Base-by-base conservation (phyloP, 139 green algal species). In the Chlorella ohadii region DNA sequence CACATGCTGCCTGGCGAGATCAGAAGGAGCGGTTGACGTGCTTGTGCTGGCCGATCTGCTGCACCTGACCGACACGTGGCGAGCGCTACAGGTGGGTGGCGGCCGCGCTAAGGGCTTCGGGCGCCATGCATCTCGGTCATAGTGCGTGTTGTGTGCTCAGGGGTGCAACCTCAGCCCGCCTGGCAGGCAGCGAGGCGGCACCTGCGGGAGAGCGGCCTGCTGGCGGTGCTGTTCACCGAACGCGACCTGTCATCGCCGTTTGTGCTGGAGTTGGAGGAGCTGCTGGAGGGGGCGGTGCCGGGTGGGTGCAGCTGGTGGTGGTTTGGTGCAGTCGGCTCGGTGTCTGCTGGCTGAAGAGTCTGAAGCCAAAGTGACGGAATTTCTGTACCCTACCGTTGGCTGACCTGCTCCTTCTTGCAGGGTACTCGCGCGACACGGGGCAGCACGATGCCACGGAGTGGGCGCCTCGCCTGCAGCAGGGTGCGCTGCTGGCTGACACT, bases 21-120 rank as follows among this genome's bases (percentile, higher is more conserved):
- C 15, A 22, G n/a, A 72, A 16, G 44, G 34, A 9, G 33, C 75
- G 16, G 73, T 55, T 0, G 73, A 79, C 55, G 47, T 44, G 4
- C 4, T 66, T 31, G 73, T 81, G 34, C 38, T 59, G 70, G 75
- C 75, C 20, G 76, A 82, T 27, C 19, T 28, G 11, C 41, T 82
- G 76, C 76, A 82, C 76, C 63, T 72, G 25, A 28, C 56, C 12
- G 59, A 82, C 36, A n/a, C 33, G 38, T 59, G 34, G 23, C 76
- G 76, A 27, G 76, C 57, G 25, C 76, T 82, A 39, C 76, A 82
- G 76, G 76, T 78, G 41, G 41, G 55, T 22, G 23, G 36, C n/a
- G n/a, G n/a, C n/a, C n/a, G n/a, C n/a, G n/a, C n/a, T n/a, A n/a
- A n/a, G n/a, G n/a, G n/a, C n/a, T n/a, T n/a, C n/a, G n/a, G n/a